Conservation (phyloP, 306 rosid species). For the Mimosa pudica region DNA sequence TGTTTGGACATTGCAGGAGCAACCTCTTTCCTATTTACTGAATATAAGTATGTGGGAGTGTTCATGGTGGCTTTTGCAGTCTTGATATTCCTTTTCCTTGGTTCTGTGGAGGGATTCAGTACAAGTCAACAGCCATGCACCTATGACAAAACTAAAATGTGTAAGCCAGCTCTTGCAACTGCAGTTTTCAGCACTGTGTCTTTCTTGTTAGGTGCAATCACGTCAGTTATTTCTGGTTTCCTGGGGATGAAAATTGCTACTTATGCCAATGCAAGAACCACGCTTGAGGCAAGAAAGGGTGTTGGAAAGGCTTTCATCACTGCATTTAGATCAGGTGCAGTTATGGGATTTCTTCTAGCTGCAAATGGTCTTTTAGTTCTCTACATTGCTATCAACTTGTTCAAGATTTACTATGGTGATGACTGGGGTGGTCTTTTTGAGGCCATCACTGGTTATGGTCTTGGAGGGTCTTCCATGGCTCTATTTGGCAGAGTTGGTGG, state of each 20-base stretch:
- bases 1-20: slow-evolving; percentile 65
- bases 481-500: slow-evolving; percentile 98
- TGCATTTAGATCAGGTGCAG: slow-evolving; percentile 97
- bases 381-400: slow-evolving; percentile 70
- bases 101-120: slow-evolving; percentile 93
- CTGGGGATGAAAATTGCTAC: slow-evolving; percentile 99
- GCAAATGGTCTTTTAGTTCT: slow-evolving; percentile 95
- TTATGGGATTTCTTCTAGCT: slow-evolving; percentile 95
- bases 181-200: slow-evolving; percentile 82
- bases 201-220: slow-evolving; percentile 82
- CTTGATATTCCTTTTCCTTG: slow-evolving; percentile 90
- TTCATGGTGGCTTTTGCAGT: slow-evolving; percentile 88
- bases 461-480: slow-evolving; percentile 99
- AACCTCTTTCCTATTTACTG: slow-evolving; percentile 89
- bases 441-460: slow-evolving; percentile 97
- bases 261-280: slow-evolving; percentile 94
- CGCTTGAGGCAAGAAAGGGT: slow-evolving; percentile 90
- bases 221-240: slow-evolving; percentile 87
- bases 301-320: slow-evolving; percentile 92
- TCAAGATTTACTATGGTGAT: slow-evolving; percentile 89
- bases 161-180: slow-evolving; percentile 93
- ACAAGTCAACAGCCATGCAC: slow-evolving; percentile 68
- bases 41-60: slow-evolving; percentile 75
- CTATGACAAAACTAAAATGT: slow-evolving; percentile 59
- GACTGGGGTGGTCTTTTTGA: slow-evolving; percentile 97